These are phyloP conservation scores for Blastocystis sp. DNA, from an alignment of 352 stramenopile genomes.

Conservation along the genomic window DNA sequence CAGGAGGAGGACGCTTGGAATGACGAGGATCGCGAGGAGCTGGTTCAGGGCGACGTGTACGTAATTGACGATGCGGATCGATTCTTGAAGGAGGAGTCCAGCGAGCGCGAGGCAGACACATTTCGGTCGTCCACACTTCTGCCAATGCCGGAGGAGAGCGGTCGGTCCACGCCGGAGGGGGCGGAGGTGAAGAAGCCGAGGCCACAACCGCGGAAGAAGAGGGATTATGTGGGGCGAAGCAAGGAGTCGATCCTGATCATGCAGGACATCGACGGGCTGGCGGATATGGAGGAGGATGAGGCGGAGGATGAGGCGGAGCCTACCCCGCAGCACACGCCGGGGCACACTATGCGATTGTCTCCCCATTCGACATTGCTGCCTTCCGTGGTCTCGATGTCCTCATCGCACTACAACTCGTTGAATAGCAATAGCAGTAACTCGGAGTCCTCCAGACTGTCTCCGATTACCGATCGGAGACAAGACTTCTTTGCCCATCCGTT, in stretches of 20 bases:
- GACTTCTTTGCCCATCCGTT: not conserved
- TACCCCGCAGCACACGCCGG: not conserved
- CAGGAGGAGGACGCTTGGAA: not conserved
- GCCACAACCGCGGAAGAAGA: not conserved
- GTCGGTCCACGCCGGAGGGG: not conserved
- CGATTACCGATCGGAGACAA: not conserved
- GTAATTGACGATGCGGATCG: conserved; percentile 62
- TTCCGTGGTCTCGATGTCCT: not conserved
- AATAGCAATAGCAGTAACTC: not conserved
- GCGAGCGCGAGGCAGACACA: not conserved
- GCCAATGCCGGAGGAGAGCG: not conserved
- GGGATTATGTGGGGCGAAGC: conserved; percentile 38
- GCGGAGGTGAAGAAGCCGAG: not conserved
- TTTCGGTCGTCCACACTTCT: not conserved
- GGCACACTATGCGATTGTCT: not conserved
- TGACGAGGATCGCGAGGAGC: not conserved
- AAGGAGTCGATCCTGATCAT: conserved; percentile 67
- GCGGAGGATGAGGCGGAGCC: not conserved
- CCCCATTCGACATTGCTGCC: conserved; percentile 15
- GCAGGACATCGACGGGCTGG: conserved; percentile 38
- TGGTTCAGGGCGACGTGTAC: not conserved
- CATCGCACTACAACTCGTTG: not conserved
- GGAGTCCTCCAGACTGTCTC: not conserved
- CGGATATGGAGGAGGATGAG: not conserved
- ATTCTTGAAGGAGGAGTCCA: not conserved